phyloP scores from a whole-genome alignment of 331 rosid species.

The Phaseolus coccineus region DNA sequence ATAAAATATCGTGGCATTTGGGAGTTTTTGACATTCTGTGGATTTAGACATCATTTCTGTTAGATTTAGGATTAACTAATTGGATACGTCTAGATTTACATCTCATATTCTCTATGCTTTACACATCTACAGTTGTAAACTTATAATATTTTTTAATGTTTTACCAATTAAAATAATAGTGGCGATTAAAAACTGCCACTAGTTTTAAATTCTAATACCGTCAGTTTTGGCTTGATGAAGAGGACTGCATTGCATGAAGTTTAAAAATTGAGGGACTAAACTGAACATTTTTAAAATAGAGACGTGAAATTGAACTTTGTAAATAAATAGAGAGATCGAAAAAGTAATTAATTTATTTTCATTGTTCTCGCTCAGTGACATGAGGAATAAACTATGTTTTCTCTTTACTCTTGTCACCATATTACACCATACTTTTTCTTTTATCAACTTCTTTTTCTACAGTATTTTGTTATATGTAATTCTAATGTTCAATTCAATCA shows the following conservation, averaged over 20 bases:
- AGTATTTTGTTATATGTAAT: slow-evolving; percentile 30
- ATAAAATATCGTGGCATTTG: background rate
- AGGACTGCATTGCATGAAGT: no score
- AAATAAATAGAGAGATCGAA: no score
- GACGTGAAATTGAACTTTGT: no score
- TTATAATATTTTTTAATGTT: no score
- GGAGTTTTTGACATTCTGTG: background rate
- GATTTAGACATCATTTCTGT: slow-evolving; percentile 15
- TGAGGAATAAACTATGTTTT: background rate
- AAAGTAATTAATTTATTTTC: background rate
- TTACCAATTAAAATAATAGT: no score
- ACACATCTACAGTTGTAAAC: background rate
- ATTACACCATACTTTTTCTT: slow-evolving; percentile 16
- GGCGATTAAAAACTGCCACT: no score
- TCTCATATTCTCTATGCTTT: background rate
- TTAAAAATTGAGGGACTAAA: no score
- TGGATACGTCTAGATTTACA: background rate
- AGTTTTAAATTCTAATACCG: no score
- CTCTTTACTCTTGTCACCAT: background rate
- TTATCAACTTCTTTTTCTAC: slow-evolving; percentile 31
- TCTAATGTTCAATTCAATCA: slow-evolving; percentile 33
- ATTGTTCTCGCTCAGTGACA: background rate
- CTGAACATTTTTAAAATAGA: no score
- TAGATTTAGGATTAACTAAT: slow-evolving; percentile 27
- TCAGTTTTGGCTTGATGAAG: no score